Percentiles rank a stretch among this genome's conserved stretches.
Conservation (phyloP, 2,329 filamentous ascomycete species). For the Teratosphaeria zuluensis region DNA sequence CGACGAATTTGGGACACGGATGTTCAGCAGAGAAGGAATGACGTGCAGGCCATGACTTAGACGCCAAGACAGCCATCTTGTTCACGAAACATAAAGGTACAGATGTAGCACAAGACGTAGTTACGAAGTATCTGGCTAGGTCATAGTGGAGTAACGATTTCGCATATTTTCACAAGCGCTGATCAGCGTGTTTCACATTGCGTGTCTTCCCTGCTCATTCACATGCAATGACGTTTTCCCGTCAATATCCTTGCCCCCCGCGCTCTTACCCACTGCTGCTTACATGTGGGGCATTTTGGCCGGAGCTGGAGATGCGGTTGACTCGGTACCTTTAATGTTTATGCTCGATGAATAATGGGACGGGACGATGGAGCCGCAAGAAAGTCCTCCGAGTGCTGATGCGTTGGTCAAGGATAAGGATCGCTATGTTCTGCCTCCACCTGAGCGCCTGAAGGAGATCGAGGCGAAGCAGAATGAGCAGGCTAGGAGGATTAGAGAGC, state of each 20-base stretch:
- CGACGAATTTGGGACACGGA: too few relatives aligned
- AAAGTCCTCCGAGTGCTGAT: neutral
- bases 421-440: constrained; percentile 16
- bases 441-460: constrained; percentile 25
- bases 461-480: constrained; percentile 22
- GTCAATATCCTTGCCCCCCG: neutral
- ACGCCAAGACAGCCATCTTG: too few relatives aligned
- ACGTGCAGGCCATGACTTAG: too few relatives aligned
- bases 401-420: neutral
- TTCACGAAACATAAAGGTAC: too few relatives aligned
- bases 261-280: neutral
- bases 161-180: neutral
- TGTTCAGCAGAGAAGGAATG: too few relatives aligned
- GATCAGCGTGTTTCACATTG: neutral
- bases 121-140: neutral
- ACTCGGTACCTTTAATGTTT: neutral
- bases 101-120: too few relatives aligned
- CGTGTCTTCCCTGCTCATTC: neutral
- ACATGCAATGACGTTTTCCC: neutral
- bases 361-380: neutral
- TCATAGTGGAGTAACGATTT: neutral
- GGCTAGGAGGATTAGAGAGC: constrained; percentile 15
- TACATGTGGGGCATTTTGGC: neutral
- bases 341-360: neutral
- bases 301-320: neutral